Evolutionary conservation across 441 rosid genomes (phyloP), one percentile per base, ranked within the genome.

Genomic region (Arabidopsis lyrata): DNA sequence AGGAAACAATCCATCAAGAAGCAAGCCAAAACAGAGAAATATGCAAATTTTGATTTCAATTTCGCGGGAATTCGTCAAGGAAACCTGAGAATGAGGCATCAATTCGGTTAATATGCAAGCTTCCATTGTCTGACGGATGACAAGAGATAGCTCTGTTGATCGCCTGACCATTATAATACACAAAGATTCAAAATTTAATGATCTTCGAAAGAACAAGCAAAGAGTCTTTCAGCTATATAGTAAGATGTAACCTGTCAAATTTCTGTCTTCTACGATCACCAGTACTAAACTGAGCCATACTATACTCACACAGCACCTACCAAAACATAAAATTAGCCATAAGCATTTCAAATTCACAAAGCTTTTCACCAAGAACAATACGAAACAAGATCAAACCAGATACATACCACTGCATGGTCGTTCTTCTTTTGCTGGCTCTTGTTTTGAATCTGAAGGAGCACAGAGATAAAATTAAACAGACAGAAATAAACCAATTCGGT

Each of bases 41-140:
- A 50, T 18, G 14, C 0, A 29, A 11, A 11, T 2, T 8, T 58
- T 0, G 8, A 14, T 34, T 47, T 18, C 39, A 74, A 13, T n/a
- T 31, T 27, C 61, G 24, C 22, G 1, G 2, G 35, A 53, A 27
- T 53, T 53, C 62, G 4, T 56, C 8, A 60, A 2, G 31, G 16
- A 59, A 80, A 90, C 99, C 99, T 95, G 98, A 78, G 99, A 89
- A 68, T 85, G 93, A 76, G 99, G 98, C 92, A 95, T 81, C 57
- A 90, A 62, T 41, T 92, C 83, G 1, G 97, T 92, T 80, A 89
- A 54, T 71, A 95, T 92, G 86, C 90, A 86, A 5, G 88, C 95
- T 84, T 92, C 97, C 96, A 95, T 88, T 14, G 97, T 87, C 83
- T 92, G 97, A 66, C 97, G 96, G 68, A 94, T 89, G 54, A 94